These are phyloP conservation scores for Wickerhamiella spandovensis DNA, from an alignment of 805 yeast genomes.

Conservation along the genomic window DNA sequence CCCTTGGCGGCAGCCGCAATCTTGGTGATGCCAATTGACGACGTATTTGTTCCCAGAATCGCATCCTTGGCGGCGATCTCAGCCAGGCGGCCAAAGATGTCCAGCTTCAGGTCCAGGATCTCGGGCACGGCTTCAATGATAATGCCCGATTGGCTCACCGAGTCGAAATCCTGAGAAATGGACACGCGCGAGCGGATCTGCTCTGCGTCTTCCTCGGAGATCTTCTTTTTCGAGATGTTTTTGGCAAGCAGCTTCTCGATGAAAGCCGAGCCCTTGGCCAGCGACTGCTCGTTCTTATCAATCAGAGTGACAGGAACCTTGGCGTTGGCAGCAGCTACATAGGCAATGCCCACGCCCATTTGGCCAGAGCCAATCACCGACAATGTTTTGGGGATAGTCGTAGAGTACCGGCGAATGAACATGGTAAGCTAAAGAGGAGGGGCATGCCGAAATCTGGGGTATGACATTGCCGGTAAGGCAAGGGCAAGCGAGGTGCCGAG, in stretches of 20 bases:
- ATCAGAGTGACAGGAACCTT: constrained; percentile 25
- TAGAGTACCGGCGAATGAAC: neutral
- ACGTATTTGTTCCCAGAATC: constrained; percentile 30
- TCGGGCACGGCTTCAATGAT: constrained; percentile 34
- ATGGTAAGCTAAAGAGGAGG: neutral
- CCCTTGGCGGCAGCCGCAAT: constrained; percentile 32
- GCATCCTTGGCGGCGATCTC: constrained; percentile 18
- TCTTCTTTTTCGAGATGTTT: constrained; percentile 26
- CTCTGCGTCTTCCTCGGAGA: constrained; percentile 23
- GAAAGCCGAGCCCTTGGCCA: constrained; percentile 24
- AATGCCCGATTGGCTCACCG: constrained; percentile 25
- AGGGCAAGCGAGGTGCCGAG: neutral
- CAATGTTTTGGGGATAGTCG: neutral
- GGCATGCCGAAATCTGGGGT: neutral
- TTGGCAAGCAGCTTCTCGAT: constrained; percentile 27
- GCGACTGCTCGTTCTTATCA: constrained; percentile 24
- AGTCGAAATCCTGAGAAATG: constrained; percentile 15
- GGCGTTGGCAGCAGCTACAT: constrained; percentile 29
- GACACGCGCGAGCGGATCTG: constrained; percentile 21
- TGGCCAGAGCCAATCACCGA: constrained; percentile 33
- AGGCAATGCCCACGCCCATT: constrained; percentile 34
- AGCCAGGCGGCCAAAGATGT: constrained; percentile 24
- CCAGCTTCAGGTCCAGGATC: constrained; percentile 24
- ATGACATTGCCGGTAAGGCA: neutral
- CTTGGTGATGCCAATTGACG: constrained; percentile 31